Percentiles rank a stretch among this genome's conserved stretches.
These are phyloP conservation scores for Mucuna pruriens DNA, from an alignment of 306 rosid species.

Conservation along the genomic window DNA sequence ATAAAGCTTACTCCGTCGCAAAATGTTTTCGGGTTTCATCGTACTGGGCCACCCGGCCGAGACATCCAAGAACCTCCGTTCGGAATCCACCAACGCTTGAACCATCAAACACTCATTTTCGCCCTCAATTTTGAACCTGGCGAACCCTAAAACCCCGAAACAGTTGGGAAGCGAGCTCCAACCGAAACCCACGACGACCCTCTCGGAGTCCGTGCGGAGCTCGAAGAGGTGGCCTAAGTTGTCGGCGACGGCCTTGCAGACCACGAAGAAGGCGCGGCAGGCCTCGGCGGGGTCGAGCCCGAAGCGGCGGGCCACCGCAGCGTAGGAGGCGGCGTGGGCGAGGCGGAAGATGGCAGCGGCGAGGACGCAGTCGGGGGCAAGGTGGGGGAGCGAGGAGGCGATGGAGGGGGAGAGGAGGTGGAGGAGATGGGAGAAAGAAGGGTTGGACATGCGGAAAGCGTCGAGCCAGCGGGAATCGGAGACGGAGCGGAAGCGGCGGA, in stretches of 20 bases:
- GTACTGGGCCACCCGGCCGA: slow-evolving; percentile 90
- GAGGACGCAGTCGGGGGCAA: slow-evolving; percentile 55
- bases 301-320: slow-evolving; percentile 62
- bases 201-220: slow-evolving; percentile 52
- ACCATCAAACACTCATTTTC: slow-evolving; percentile 53
- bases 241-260: slow-evolving; percentile 56
- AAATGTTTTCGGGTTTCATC: slow-evolving; percentile 58
- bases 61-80: slow-evolving; percentile 77
- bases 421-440: slow-evolving; percentile 69
- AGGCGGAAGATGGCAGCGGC: slow-evolving; percentile 75
- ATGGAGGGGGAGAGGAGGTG: slow-evolving; percentile 49
- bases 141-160: slow-evolving; percentile 73
- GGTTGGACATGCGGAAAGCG: slow-evolving; percentile 68
- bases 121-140: slow-evolving; percentile 53
- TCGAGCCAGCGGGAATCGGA: slow-evolving; percentile 58
- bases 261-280: slow-evolving; percentile 63
- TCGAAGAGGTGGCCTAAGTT: slow-evolving; percentile 64
- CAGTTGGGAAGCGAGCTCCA: slow-evolving; percentile 78
- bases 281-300: slow-evolving; percentile 57
- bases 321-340: slow-evolving; percentile 73
- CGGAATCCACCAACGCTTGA: slow-evolving; percentile 83
- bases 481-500: slow-evolving; percentile 61
- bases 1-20: slow-evolving; percentile 73
- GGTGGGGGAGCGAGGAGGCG: slow-evolving; percentile 41
- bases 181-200: slow-evolving; percentile 62